A percentile compares a stretch with the other conserved stretches of the same genome.
phyloP scores from a whole-genome alignment of 768 basidiomycete species.

The Boletus pseudo-olivaceus region DNA sequence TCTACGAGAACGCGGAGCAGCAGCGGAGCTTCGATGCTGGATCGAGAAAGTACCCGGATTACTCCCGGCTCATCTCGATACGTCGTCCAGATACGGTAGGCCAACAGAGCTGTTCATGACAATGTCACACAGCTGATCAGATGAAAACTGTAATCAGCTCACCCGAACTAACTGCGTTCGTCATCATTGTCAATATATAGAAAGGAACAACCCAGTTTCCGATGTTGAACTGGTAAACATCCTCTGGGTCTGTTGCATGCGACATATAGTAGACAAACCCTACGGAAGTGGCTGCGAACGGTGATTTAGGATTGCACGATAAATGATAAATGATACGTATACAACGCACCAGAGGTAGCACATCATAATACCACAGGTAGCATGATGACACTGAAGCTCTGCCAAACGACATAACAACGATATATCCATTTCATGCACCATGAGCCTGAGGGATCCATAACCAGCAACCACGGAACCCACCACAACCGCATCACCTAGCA shows the following conservation, averaged over 20 bases:
- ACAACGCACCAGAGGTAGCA: constrained; percentile 12
- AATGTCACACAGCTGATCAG: neutral
- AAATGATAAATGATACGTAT: neutral
- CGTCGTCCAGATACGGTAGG: constrained; percentile 16
- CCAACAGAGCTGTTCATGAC: constrained; percentile 8
- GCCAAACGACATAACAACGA: constrained; percentile 24
- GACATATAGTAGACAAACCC: constrained; percentile 4
- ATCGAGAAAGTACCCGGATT: constrained; percentile 10
- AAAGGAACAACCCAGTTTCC: constrained; percentile 15
- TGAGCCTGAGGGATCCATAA: neutral
- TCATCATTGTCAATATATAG: constrained; percentile 18
- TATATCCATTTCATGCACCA: constrained; percentile 12
- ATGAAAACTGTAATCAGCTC: neutral
- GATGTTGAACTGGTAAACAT: neutral
- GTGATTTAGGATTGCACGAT: neutral
- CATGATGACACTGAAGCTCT: constrained; percentile 7
- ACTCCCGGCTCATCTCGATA: constrained; percentile 5
- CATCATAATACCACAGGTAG: constrained; percentile 19
- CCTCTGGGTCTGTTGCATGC: neutral
- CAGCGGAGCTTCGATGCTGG: neutral
- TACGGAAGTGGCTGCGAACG: constrained; percentile 8
- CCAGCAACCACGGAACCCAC: neutral
- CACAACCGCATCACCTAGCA: constrained; percentile 20
- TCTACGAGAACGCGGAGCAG: constrained; percentile 18
- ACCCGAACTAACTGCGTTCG: constrained; percentile 23